Evolutionary conservation across 2,329 filamentous ascomycete species (phyloP).

Genomic region (Gnomoniopsis smithogilvyi): DNA sequence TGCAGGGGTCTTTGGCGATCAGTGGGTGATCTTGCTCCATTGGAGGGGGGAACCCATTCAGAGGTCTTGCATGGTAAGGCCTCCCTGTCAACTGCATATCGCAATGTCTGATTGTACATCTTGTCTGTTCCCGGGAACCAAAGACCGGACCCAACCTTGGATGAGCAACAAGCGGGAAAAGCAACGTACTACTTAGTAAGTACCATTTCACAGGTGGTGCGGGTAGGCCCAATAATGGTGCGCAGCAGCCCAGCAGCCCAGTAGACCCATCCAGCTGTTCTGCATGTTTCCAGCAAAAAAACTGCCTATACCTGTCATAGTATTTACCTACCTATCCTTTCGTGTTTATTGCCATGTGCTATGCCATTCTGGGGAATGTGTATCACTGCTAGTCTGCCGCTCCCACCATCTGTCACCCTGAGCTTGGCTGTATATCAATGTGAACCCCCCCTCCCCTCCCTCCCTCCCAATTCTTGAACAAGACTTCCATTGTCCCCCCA

Average conservation of each 20-base stretch:
- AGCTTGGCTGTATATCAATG: constrained; percentile 10
- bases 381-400: background rate
- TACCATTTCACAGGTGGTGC: too few species aligned
- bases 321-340: too few species aligned
- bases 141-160: background rate
- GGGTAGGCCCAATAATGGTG: too few species aligned
- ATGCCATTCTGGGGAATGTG: constrained; percentile 8
- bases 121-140: background rate
- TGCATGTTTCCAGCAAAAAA: too few species aligned
- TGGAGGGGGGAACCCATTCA: too few species aligned
- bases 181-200: too few species aligned
- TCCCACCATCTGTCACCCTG: background rate
- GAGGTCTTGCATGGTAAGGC: too few species aligned
- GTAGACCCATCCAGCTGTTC: too few species aligned
- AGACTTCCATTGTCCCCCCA: background rate
- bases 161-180: too few species aligned
- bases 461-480: background rate
- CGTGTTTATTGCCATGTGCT: too few species aligned
- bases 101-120: constrained; percentile 5
- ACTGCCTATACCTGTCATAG: background rate
- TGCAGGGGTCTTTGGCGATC: background rate
- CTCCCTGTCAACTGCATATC: background rate
- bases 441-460: background rate
- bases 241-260: too few species aligned
- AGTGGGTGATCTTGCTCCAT: background rate